phyloP scores from a whole-genome alignment of 106 monocot genomes.

The Allium cepa region DNA sequence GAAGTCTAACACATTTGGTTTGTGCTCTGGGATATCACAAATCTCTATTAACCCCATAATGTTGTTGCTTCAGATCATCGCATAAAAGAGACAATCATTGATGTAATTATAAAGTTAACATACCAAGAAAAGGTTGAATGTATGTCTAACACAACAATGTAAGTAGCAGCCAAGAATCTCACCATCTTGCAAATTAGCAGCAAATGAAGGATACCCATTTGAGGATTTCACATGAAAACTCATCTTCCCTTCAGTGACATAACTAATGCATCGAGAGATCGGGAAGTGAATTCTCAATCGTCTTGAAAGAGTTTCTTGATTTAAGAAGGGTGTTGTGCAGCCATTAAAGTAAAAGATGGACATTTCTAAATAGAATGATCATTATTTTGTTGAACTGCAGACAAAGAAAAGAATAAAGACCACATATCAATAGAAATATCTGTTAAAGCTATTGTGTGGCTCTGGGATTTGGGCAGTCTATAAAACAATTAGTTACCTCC shows the following conservation, averaged over 20 bases:
- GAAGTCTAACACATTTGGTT: neutral
- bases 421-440: too few species aligned
- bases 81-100: neutral
- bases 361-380: neutral
- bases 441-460: too few species aligned
- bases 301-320: conserved; percentile 1
- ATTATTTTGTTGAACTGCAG: too few species aligned
- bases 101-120: too few species aligned
- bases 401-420: too few species aligned
- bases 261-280: neutral
- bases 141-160: neutral
- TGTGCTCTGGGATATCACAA: neutral
- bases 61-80: too few species aligned
- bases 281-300: neutral
- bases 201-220: conserved; percentile 7
- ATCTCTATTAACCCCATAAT: too few species aligned
- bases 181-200: conserved; percentile 2
- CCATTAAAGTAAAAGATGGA: neutral
- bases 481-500: too few species aligned
- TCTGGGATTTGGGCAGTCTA: too few species aligned
- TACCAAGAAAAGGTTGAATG: neutral
- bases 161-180: neutral
- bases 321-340: conserved; percentile 1
- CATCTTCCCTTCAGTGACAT: neutral
- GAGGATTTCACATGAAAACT: neutral